Percentiles rank a stretch among this genome's conserved stretches.
Evolutionary conservation across 495 filamentous ascomycete species (phyloP).

Genomic region (Pyrenula massariospora): DNA sequence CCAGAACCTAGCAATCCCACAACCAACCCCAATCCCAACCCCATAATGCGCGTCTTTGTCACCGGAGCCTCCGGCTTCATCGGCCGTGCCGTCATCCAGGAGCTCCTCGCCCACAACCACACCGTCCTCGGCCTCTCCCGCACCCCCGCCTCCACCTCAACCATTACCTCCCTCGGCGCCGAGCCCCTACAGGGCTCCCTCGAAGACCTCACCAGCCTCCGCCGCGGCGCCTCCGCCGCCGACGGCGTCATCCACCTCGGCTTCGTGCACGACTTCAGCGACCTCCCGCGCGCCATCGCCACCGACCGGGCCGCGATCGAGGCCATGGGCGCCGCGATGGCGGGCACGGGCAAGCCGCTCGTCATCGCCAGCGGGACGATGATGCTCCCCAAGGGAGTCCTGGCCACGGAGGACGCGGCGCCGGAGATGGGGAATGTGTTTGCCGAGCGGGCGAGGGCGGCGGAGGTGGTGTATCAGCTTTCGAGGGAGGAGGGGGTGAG

Average conservation of each 20-base stretch:
- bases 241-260: constrained; percentile 28
- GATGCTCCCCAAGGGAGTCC: constrained; percentile 15
- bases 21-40: not conserved
- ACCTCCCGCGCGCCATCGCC: constrained; percentile 1
- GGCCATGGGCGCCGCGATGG: constrained; percentile 20
- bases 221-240: constrained; percentile 15
- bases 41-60: constrained; percentile 21
- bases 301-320: constrained; percentile 18
- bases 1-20: not conserved
- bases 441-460: constrained; percentile 12
- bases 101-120: constrained; percentile 22
- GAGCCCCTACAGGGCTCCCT: constrained; percentile 23
- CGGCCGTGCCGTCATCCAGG: constrained; percentile 17
- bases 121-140: constrained; percentile 24
- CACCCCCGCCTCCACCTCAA: constrained; percentile 14
- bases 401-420: constrained; percentile 21
- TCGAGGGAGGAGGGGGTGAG: constrained; percentile 16
- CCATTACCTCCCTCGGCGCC: constrained; percentile 19
- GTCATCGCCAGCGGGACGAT: constrained; percentile 21
- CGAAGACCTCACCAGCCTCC: constrained; percentile 16
- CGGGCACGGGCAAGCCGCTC: constrained; percentile 19
- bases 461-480: constrained; percentile 12
- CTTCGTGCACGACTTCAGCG: constrained; percentile 7
- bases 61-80: constrained; percentile 32
- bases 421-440: constrained; percentile 9